phyloP scores from a whole-genome alignment of 306 rosid genomes.

The Acacia acuminata region DNA sequence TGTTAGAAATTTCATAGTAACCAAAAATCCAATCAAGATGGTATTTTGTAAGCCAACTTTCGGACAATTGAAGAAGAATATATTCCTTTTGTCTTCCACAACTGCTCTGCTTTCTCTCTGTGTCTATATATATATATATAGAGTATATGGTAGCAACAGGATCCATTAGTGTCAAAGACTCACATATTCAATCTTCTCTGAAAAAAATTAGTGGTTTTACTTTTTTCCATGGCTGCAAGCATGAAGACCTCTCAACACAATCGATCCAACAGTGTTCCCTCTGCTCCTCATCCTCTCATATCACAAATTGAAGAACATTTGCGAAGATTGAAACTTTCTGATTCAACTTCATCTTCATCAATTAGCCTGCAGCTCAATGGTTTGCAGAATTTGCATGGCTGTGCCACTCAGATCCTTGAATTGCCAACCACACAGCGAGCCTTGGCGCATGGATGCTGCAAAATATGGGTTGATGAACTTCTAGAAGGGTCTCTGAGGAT shows the following conservation, averaged over 20 bases:
- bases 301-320: slow-evolving; percentile 31
- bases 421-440: slow-evolving; percentile 1
- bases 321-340: slow-evolving; percentile 29
- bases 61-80: slow-evolving; percentile 23
- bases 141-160: neutral
- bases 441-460: neutral
- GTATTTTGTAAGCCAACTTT: slow-evolving; percentile 30
- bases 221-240: slow-evolving; percentile 13
- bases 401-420: slow-evolving; percentile 12
- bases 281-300: slow-evolving; percentile 29
- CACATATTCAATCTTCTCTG: slow-evolving; percentile 1
- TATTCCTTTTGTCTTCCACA: slow-evolving; percentile 42
- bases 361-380: slow-evolving; percentile 20
- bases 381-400: slow-evolving; percentile 24
- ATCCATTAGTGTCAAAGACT: neutral
- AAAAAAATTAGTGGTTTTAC: neutral
- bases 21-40: slow-evolving; percentile 18
- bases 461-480: neutral
- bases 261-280: slow-evolving; percentile 32
- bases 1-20: neutral
- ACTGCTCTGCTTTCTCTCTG: neutral
- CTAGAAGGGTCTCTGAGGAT: slow-evolving; percentile 26
- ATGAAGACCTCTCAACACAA: slow-evolving; percentile 12
- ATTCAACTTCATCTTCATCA: slow-evolving; percentile 26
- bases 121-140: neutral